Evolutionary conservation across 2,329 filamentous ascomycete species (phyloP), one percentile per base, ranked within the genome.

Genomic region (Colletotrichum camelliae): DNA sequence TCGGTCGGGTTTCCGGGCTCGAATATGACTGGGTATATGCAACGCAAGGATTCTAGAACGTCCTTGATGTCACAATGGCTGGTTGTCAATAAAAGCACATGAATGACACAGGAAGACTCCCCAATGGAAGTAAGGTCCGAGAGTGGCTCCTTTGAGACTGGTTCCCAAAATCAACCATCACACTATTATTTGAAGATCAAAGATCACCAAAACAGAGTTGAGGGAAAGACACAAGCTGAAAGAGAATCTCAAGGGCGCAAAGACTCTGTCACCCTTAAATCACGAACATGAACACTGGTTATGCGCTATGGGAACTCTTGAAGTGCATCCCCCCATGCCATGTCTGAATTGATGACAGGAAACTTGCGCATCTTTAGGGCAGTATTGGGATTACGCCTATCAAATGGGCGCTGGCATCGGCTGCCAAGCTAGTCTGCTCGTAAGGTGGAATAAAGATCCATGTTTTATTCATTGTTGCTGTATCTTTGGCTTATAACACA

Each of bases 361-460:
- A 7, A 52, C 43, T 52, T 1, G 43, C n/a, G n/a, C n/a, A 2
- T 5, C n/a, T 21, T 13, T 52, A 52, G 12, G 43, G 10, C 18
- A 52, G 1, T n/a, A 52, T 21, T 52, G 0, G 0, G 43, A 13
- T 52, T 3, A 21, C 10, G 7, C 5, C n/a, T 52, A 10, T 1
- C 43, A 2, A 52, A 18, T 2, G n/a, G 13, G 21, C 4, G 0
- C 43, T 2, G n/a, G 10, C 1, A 52, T 52, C 43, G 6, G n/a
- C 43, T 52, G n/a, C 10, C 43, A 2, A 52, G 0, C 13, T 52
- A 18, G n/a, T 21, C 3, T 52, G 43, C n/a, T 7, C 6, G n/a
- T 52, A 5, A 21, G 43, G 43, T 52, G 10, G 6, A 10, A 13
- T 4, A 0, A 21, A 52, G 43, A 52, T 21, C n/a, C 1, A 21